Base-by-base conservation (phyloP, 371 early-diverging fungal genomes). In the Dichotomocladium elegans region DNA sequence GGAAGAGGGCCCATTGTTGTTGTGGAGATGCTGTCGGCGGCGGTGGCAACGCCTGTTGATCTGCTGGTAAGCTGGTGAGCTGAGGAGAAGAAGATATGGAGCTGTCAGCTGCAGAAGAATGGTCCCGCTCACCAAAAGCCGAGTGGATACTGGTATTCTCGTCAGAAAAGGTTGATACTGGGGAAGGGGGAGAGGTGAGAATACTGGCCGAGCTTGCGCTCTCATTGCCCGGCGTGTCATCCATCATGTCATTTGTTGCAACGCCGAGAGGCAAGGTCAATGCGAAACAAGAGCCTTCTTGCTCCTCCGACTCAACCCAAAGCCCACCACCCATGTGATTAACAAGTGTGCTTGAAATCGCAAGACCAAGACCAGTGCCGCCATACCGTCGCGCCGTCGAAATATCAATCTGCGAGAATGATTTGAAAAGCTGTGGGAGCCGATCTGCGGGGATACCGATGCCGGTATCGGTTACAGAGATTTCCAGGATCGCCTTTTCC, bases 251-350 rank as follows among this genome's bases (percentile, higher is more conserved):
- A 25, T 45, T 41, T 17, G 58, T 51, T 10, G 75, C 69, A 12
- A 74, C 54, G 5, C 76, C 64, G 55, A 82, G 64, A 9, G 82
- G 82, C 25, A 82, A 54, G 3, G 82, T 80, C 28, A 80, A 64
- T 5, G 82, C 79, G 43, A 82, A 82, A 4, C 79, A 51, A 0
- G 80, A 79, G 22, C 82, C 82, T 24, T 62, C 59, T 4, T 66
- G 66, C 55, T 76, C 70, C 30, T 80, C 80, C 21, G 80, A 80
- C 50, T 82, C 82, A 3, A 82, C 82, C 82, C 82, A 82, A 6
- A 82, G 56, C 26, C 79, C 73, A 9, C 82, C 82, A 11, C 80
- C 80, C 82, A 82, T 82, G 45, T 73, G 66, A 51, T 82, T 80
- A 7, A 80, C 82, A 6, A 82, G 51, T 12, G 76, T 79, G 26